Evolutionary conservation across 2,329 filamentous ascomycete species (phyloP).

Genomic region (Penicillium fuscoglaucum): DNA sequence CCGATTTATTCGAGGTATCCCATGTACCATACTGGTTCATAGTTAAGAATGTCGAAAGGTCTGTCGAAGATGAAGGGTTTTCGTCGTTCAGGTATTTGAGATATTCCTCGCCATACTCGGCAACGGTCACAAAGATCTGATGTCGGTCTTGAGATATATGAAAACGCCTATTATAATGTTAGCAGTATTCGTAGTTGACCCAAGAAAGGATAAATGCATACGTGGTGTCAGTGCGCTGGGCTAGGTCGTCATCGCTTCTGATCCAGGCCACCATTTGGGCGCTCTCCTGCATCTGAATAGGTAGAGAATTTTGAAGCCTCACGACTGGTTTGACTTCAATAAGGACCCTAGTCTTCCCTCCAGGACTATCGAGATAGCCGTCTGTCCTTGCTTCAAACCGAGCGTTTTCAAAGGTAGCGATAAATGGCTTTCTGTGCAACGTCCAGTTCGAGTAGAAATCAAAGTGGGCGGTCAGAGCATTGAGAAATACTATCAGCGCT

Average conservation of each 20-base stretch:
- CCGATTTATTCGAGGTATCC: background rate
- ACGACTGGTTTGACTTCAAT: background rate
- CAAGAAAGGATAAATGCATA: background rate
- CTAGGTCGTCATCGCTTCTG: background rate
- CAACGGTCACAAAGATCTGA: background rate
- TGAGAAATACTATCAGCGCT: background rate
- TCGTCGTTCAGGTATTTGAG: background rate
- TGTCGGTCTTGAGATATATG: background rate
- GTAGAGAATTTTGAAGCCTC: fast-evolving
- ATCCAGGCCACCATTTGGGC: background rate
- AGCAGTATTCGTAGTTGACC: background rate
- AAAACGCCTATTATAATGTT: background rate
- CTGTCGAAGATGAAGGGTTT: background rate
- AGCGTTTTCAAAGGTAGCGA: background rate
- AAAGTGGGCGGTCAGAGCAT: background rate
- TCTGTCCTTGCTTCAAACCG: background rate
- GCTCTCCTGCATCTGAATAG: background rate
- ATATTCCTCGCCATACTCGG: background rate
- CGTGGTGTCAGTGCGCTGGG: background rate
- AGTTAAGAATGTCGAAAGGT: background rate
- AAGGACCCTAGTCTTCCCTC: fast-evolving
- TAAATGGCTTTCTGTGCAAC: background rate
- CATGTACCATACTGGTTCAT: background rate
- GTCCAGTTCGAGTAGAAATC: background rate
- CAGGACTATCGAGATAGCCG: background rate